Evolutionary conservation across 441 rosid genomes (phyloP), one percentile per base, ranked within the genome.

Genomic region (Pelargonium citronellum): DNA sequence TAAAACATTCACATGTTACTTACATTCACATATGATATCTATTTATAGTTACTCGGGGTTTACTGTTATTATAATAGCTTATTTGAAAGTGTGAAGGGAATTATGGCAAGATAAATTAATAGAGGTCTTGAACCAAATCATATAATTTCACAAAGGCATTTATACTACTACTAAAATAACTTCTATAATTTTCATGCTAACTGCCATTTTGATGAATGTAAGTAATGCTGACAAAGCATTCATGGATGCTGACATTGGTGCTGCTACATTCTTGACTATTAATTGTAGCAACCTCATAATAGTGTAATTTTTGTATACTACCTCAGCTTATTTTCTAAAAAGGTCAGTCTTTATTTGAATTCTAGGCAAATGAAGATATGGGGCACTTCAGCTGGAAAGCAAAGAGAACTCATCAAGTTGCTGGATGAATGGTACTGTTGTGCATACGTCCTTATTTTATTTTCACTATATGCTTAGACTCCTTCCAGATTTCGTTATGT

Each of bases 281-380:
- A 60, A 4, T 10, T 22, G 16, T 61, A 61, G 64, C 39, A 60
- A 11, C 64, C 27, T 61, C 39, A 24, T 24, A 24, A 10, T 12
- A 24, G 16, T 61, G 39, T 22, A 24, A 24, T 22, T n/a, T 24
- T 22, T 58, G 24, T 61, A 24, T 61, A 24, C 39, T 24, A 61
- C 39, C 39, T 22, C 39, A 61, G 64, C 8, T 22, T 61, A 5
- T 61, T 39, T 39, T 11, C 13, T 22, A 24, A 24, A 24, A n/a
- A 22, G 34, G 39, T 61, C 13, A n/a, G 13, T 66, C 49, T 63
- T 37, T 37, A 27, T 64, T 71, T 65, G 69, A 71, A 43, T 73
- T 69, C 60, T 81, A 95, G 99, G 86, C 98, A 92, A 80, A 90
- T 95, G 95, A 86, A 87, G 71, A 90, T 71, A 69, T 95, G 98